Percentiles rank a stretch among this genome's conserved stretches.
phyloP scores from a whole-genome alignment of 176 grass and related monocot genomes.

The Secale cereale region DNA sequence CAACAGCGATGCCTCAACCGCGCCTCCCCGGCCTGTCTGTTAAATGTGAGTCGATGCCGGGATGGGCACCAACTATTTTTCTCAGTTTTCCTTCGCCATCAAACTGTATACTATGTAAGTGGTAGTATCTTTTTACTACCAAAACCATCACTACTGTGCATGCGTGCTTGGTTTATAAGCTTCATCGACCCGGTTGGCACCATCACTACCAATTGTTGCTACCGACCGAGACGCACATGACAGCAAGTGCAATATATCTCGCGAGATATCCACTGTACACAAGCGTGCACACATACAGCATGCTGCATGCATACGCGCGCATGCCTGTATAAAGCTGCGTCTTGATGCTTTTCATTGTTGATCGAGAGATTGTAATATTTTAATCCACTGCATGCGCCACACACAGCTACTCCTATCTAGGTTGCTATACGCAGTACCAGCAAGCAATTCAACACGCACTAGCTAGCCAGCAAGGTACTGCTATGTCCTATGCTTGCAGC shows the following conservation, averaged over 20 bases:
- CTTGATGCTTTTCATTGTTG: not conserved
- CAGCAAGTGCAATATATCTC: too few relatives aligned
- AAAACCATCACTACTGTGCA: not conserved
- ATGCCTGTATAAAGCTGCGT: not conserved
- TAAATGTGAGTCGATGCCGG: not conserved
- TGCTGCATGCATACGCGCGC: not conserved
- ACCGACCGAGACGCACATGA: not conserved
- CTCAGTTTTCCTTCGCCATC: not conserved
- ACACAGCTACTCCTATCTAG: not conserved
- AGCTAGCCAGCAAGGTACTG: not conserved
- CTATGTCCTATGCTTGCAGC: not conserved
- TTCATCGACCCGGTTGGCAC: not conserved
- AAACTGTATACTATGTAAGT: not conserved
- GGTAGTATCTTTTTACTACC: not conserved
- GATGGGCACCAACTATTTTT: not conserved
- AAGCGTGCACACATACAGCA: not conserved
- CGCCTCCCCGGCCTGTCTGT: not conserved
- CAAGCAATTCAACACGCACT: not conserved
- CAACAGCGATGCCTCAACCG: slow-evolving; percentile 12
- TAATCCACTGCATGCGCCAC: not conserved
- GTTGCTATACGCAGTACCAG: too few relatives aligned
- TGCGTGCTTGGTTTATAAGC: too few relatives aligned
- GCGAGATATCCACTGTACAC: not conserved
- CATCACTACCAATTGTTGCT: not conserved
- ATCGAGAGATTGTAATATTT: not conserved